A percentile compares a stretch with the other conserved stretches of the same genome.
Evolutionary conservation across 164 flowering plant genomes (phyloP).

Genomic region (Annona squamosa): DNA sequence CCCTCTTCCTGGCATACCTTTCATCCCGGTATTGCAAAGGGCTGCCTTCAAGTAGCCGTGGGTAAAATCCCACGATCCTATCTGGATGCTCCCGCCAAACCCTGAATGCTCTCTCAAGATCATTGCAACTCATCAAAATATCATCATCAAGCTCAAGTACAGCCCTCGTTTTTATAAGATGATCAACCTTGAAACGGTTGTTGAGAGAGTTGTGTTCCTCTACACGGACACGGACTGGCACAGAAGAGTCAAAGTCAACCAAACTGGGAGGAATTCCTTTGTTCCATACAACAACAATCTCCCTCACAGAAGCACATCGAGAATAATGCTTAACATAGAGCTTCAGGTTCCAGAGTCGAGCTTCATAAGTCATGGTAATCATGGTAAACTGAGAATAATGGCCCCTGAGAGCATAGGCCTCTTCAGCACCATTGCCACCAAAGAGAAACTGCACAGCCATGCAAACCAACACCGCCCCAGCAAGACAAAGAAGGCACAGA

Average conservation of each 20-base stretch:
- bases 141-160: slow-evolving; percentile 91
- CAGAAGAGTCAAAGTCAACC: slow-evolving; percentile 58
- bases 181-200: slow-evolving; percentile 60
- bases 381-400: slow-evolving; percentile 73
- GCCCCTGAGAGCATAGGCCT: slow-evolving; percentile 51
- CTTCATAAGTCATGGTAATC: slow-evolving; percentile 74
- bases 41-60: slow-evolving; percentile 42
- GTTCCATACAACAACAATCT: slow-evolving; percentile 83
- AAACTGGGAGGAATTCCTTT: slow-evolving; percentile 50
- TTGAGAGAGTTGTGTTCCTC: slow-evolving; percentile 65
- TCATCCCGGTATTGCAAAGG: slow-evolving; percentile 53
- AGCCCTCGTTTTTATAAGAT: slow-evolving; percentile 52
- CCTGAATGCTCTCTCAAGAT: slow-evolving; percentile 66
- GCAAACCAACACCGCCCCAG: slow-evolving; percentile 41
- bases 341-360: slow-evolving; percentile 82
- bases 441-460: slow-evolving; percentile 39
- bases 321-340: slow-evolving; percentile 78
- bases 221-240: slow-evolving; percentile 59
- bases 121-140: slow-evolving; percentile 76
- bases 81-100: slow-evolving; percentile 79
- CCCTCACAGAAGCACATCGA: slow-evolving; percentile 67
- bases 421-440: slow-evolving; percentile 69
- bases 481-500: slow-evolving; percentile 24
- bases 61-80: slow-evolving; percentile 73
- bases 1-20: slow-evolving; percentile 49